Percentiles rank a stretch among this genome's conserved stretches.
These are phyloP conservation scores for Ephemerocybe angulata DNA, from an alignment of 768 basidiomycete species.

Conservation along the genomic window DNA sequence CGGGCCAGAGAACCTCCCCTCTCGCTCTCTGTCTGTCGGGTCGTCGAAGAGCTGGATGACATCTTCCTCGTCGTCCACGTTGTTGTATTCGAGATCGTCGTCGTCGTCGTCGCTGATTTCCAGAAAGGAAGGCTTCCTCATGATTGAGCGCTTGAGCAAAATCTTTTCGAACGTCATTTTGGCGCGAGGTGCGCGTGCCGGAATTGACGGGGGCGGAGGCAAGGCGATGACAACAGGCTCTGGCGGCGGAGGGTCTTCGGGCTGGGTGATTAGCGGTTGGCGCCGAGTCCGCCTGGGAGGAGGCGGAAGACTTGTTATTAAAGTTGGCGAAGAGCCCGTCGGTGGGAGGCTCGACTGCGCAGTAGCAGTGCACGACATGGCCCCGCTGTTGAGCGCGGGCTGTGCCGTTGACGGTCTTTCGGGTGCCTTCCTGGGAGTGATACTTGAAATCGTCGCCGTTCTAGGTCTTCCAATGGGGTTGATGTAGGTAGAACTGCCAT, in stretches of 20 bases:
- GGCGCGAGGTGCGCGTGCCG: background rate
- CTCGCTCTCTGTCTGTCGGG: background rate
- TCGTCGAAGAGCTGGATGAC: slow-evolving; percentile 5
- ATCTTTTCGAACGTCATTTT: slow-evolving; percentile 6
- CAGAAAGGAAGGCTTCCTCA: slow-evolving; percentile 69
- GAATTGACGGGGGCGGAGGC: slow-evolving; percentile 34
- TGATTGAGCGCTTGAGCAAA: slow-evolving; percentile 48
- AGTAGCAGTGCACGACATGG: slow-evolving; percentile 3
- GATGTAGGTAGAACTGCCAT: background rate
- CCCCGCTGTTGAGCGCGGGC: slow-evolving; percentile 3
- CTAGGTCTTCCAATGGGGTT: background rate
- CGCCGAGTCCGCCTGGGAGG: slow-evolving; percentile 46
- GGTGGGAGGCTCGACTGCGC: slow-evolving; percentile 17
- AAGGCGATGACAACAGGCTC: slow-evolving; percentile 18
- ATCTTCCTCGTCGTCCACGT: slow-evolving; percentile 15
- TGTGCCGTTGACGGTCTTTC: slow-evolving; percentile 7
- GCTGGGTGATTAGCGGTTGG: slow-evolving; percentile 21
- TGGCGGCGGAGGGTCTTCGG: background rate
- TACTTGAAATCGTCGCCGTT: slow-evolving; percentile 9
- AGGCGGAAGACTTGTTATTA: slow-evolving; percentile 46
- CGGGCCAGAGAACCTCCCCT: no score
- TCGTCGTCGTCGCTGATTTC: slow-evolving; percentile 58
- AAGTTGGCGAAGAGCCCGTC: slow-evolving; percentile 23
- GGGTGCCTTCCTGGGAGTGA: slow-evolving; percentile 5
- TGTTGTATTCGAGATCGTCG: slow-evolving; percentile 26